Base-by-base conservation (phyloP, 768 basidiomycete species). In the Russula emetica region DNA sequence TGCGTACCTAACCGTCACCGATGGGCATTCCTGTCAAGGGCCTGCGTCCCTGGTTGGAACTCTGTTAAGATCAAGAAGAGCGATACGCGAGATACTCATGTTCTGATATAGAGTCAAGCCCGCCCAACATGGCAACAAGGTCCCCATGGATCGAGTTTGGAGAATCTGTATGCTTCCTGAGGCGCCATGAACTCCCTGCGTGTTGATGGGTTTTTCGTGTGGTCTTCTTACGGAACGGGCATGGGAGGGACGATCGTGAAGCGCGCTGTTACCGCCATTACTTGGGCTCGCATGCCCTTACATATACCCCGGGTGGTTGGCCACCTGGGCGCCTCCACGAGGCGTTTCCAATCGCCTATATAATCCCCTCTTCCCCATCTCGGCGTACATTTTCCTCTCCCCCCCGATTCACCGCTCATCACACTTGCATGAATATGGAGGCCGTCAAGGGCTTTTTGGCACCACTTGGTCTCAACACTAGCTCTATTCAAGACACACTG, bases 401-500 rank as follows among this genome's bases (percentile, higher is more conserved):
- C 66, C 60, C 61, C 58, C 61, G 56, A 57, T 61, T 60, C 66
- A 57, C 55, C 66, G 54, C 59, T 42, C 61, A 55, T 56, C 54
- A 54, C 63, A 45, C 61, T 38, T 54, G 32, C 47, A 56, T 18
- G 38, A 47, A 60, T 66, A 92, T 92, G 91, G 84, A 92, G 63
- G 68, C 85, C 52, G 68, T 92, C 66, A 88, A 85, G 77, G 86
- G 74, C 71, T 76, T 92, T 64, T 76, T 92, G 52, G 87, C 87
- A 69, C 90, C 90, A 10, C 74, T 76, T 38, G 84, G 82, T 62
- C 81, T 85, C 77, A 84, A 82, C 70, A 83, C 85, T 36, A 81
- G 79, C 49, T 84, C 90, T 36, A 78, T 92, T 40, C 88, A 91
- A 67, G 90, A 92, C 69, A 92, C 90, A 42, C 78, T 92, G 45